A percentile compares a stretch with the other conserved stretches of the same genome.
phyloP scores from a whole-genome alignment of 75 land plant genomes.

The Pinus taeda region DNA sequence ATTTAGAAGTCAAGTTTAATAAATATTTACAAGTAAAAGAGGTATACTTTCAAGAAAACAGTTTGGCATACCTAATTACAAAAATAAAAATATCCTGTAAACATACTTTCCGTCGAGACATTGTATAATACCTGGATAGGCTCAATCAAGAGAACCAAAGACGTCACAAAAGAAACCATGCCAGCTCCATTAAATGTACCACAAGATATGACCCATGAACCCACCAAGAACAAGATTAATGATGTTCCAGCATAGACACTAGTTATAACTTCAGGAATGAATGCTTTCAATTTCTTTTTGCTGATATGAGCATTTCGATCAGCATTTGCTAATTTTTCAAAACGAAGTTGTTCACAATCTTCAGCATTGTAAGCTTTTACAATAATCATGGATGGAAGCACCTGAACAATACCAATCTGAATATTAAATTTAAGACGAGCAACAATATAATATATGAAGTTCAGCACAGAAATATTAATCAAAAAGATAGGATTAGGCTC shows the following conservation, averaged over 20 bases:
- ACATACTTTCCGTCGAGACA: too few relatives aligned
- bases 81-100: too few relatives aligned
- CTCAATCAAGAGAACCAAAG: conserved; percentile 69
- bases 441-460: background rate
- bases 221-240: conserved; percentile 41
- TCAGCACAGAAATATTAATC: background rate
- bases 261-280: conserved; percentile 76
- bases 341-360: conserved; percentile 52
- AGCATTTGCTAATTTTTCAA: conserved; percentile 61
- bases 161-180: conserved; percentile 73
- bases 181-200: conserved; percentile 52
- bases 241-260: conserved; percentile 64
- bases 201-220: conserved; percentile 45
- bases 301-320: conserved; percentile 47
- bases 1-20: too few relatives aligned
- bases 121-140: conserved; percentile 76
- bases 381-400: conserved; percentile 77
- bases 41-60: too few relatives aligned
- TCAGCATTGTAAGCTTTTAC: conserved; percentile 88
- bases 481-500: background rate
- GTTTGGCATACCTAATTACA: too few relatives aligned
- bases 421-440: background rate
- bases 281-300: conserved; percentile 91
- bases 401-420: conserved; percentile 30
- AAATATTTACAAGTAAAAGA: too few relatives aligned